Base-by-base conservation (phyloP, 768 basidiomycete species). In the Macrolepiota dolichaula region DNA sequence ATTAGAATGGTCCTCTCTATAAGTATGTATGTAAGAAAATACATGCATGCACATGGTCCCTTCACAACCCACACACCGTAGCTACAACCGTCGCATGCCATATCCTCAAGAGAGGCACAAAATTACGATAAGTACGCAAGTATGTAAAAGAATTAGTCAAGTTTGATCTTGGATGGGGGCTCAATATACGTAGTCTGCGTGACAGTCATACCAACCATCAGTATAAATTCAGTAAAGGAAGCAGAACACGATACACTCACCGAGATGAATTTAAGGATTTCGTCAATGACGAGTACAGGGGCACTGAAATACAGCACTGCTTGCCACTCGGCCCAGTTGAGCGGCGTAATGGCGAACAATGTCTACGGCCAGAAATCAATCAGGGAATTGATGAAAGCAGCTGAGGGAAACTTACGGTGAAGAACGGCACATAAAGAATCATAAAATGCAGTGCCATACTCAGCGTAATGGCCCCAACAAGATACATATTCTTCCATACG, bases 341-440 rank as follows among this genome's bases (percentile, higher is more conserved):
- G 82, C 3, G 96, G 94, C 0, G 90, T 88, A 72, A 98, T 97
- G 46, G 90, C 92, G 71, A 98, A 98, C 61, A 97, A 70, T 6
- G 86, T 79, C 91, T 94, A 66, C 4, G 57, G 24, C 32, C 37
- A 40, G 38, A 22, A n/a, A 9, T 9, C 42, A 47, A 19, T 56
- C 49, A 47, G 51, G 44, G 59, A 36, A 25, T 29, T 57, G 25
- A 52, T 35, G 38, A 19, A 51, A 25, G 9, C 51, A 32, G 81
- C 87, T 74, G n/a, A 15, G n/a, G 36, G 13, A 17, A 24, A 49
- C 40, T 32, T 50, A 93, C 92, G 25, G 92, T 90, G 75, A 99
- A 94, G 87, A 97, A 93, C 3, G 96, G 96, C 37, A 97, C 92
- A 72, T 99, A 99, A 64, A 99, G 81, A 68, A 98, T 98, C 80